Evolutionary conservation across 2,329 filamentous ascomycete genomes (phyloP), one percentile per base, ranked within the genome.

Genomic region (Colletotrichum tropicicola): DNA sequence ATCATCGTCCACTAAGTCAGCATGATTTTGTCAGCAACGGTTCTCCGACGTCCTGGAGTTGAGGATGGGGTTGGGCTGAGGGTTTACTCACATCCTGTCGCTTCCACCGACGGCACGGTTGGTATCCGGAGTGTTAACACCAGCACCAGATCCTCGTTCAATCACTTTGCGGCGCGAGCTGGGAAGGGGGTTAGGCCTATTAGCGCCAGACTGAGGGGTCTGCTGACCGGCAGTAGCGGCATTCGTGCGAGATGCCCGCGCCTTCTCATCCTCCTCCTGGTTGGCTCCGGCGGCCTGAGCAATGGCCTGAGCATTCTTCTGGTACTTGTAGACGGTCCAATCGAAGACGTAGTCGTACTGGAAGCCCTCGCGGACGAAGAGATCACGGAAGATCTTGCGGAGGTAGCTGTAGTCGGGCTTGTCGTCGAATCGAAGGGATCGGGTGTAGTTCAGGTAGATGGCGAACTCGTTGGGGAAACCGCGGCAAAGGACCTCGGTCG

Each of bases 271-370:
- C 41, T 89, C 89, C 70, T 94, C 91, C 71, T 87, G 88, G 47
- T 51, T 66, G 39, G 63, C 63, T 71, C 87, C 90, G 70, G 89
- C 90, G 72, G 92, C 92, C 79, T 95, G 91, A 72, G 93, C 92
- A 79, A 97, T 97, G 35, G 66, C 66, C 83, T 97, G 93, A 59
- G 94, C 94, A 74, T 98, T 98, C 91, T 98, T 98, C 88, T 98
- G 94, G 87, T 98, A 98, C 86, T 98, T 98, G 89, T 98, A 98
- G 75, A 98, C 96, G 66, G 96, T 99, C 96, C 96, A 99, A 84
- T 99, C 96, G 75, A 99, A 99, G 73, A 99, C 96, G 74, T 99
- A 98, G 82, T 99, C 96, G 81, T 99, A 98, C 85, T 99, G 96
- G 90, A 98, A 99, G 60, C 95, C 96, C 82, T 98, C 96, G 68